Evolutionary conservation across 202 grass and related monocot genomes (phyloP).

Genomic region (Schoenoplectus triqueter): DNA sequence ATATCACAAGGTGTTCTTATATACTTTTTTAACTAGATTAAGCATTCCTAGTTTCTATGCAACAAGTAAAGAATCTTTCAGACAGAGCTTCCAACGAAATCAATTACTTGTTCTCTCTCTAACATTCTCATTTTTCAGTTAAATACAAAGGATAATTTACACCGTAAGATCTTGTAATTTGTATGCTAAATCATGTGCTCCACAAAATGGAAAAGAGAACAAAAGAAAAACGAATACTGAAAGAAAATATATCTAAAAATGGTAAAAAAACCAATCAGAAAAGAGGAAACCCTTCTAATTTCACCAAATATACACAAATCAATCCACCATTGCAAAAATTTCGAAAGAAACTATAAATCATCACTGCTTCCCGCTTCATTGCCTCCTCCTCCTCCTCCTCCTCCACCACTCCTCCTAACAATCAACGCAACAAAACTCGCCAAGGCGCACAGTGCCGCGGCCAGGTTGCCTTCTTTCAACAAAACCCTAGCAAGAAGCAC

Average conservation of each 20-base stretch:
- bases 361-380: neutral
- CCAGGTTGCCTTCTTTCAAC: slow-evolving; percentile 60
- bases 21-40: neutral
- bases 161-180: slow-evolving; percentile 27
- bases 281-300: slow-evolving; percentile 9
- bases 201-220: neutral
- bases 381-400: slow-evolving; percentile 30
- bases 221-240: neutral
- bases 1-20: neutral
- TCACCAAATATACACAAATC: neutral
- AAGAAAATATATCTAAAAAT: neutral
- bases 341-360: slow-evolving; percentile 10
- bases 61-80: neutral
- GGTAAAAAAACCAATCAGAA: neutral
- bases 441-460: slow-evolving; percentile 57
- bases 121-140: slow-evolving; percentile 4
- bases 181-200: neutral
- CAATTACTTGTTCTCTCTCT: neutral
- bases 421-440: slow-evolving; percentile 61
- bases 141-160: slow-evolving; percentile 17
- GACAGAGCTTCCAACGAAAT: neutral
- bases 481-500: slow-evolving; percentile 55
- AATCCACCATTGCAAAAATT: neutral
- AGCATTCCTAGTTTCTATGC: neutral
- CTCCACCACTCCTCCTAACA: slow-evolving; percentile 32